These are phyloP conservation scores for Tagetes patula DNA, from an alignment of 129 eudicot species.

Conservation along the genomic window DNA sequence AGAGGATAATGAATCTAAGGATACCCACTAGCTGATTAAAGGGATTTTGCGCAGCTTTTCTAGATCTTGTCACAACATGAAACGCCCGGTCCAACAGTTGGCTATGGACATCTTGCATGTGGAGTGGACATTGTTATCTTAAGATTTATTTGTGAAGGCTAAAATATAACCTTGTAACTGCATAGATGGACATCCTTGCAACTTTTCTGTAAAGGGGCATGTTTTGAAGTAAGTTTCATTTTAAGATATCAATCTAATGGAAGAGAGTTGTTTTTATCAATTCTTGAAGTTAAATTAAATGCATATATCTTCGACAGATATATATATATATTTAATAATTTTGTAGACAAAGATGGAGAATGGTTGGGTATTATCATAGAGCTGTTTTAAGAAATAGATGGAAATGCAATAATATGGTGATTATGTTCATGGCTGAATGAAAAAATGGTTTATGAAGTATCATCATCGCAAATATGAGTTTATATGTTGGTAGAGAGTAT, in stretches of 20 bases:
- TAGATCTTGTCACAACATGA: no score
- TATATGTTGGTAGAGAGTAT: constrained; percentile 1
- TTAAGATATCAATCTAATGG: background rate
- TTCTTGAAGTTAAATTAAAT: background rate
- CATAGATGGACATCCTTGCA: background rate
- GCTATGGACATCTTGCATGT: background rate
- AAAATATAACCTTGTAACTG: background rate
- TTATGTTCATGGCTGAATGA: background rate
- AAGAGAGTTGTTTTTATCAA: background rate
- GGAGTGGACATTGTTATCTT: background rate
- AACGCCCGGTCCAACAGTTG: background rate
- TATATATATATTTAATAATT: no score
- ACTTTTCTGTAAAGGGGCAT: background rate
- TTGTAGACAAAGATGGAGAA: background rate
- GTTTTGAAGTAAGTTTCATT: background rate
- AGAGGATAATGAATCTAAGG: background rate
- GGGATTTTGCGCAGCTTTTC: no score
- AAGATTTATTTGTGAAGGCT: background rate
- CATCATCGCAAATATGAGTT: background rate
- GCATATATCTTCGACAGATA: background rate
- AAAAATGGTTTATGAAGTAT: background rate
- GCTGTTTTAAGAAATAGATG: background rate
- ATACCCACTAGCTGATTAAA: background rate
- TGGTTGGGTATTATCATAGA: background rate
- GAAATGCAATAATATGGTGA: background rate